phyloP scores from a whole-genome alignment of 805 yeast species.

The Tetrapisispora taiwanensis region DNA sequence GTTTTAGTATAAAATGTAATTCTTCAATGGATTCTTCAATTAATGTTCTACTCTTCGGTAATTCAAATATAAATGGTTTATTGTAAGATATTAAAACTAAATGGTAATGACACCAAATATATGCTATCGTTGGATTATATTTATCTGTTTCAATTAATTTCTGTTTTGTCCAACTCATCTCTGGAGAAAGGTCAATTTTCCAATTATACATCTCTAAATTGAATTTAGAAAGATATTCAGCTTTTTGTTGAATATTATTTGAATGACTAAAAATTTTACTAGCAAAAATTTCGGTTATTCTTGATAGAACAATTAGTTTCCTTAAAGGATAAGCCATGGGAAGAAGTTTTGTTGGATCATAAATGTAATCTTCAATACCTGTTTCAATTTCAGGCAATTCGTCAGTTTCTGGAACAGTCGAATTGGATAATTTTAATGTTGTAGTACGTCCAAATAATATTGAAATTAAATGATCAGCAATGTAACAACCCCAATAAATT shows the following conservation, averaged over 20 bases:
- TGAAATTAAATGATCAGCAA: slow-evolving; percentile 51
- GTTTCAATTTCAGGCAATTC: slow-evolving; percentile 45
- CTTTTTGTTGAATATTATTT: slow-evolving; percentile 27
- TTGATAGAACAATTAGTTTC: slow-evolving; percentile 33
- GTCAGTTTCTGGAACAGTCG: slow-evolving; percentile 47
- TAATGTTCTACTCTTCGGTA: slow-evolving; percentile 12
- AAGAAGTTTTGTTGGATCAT: slow-evolving; percentile 16
- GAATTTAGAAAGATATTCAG: slow-evolving; percentile 31
- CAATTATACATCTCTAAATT: slow-evolving; percentile 39
- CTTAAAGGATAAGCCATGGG: slow-evolving; percentile 25
- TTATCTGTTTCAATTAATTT: slow-evolving; percentile 29
- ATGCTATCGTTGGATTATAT: slow-evolving; percentile 40
- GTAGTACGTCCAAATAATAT: slow-evolving; percentile 48
- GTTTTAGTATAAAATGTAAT: slow-evolving; percentile 10
- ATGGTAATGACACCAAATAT: slow-evolving; percentile 44
- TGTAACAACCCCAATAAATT: slow-evolving; percentile 52
- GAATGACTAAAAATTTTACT: slow-evolving; percentile 18
- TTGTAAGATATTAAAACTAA: slow-evolving; percentile 46
- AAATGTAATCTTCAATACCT: slow-evolving; percentile 47
- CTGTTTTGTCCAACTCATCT: slow-evolving; percentile 36
- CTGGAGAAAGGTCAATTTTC: slow-evolving; percentile 37
- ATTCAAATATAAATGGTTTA: slow-evolving; percentile 38
- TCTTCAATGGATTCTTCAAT: slow-evolving; percentile 22
- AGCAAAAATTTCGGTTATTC: slow-evolving; percentile 25
- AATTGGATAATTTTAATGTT: slow-evolving; percentile 40